A percentile compares a stretch with the other conserved stretches of the same genome.
Evolutionary conservation across 1,284 basidiomycete species (phyloP).

Genomic region (Xerocomus amazonicus): DNA sequence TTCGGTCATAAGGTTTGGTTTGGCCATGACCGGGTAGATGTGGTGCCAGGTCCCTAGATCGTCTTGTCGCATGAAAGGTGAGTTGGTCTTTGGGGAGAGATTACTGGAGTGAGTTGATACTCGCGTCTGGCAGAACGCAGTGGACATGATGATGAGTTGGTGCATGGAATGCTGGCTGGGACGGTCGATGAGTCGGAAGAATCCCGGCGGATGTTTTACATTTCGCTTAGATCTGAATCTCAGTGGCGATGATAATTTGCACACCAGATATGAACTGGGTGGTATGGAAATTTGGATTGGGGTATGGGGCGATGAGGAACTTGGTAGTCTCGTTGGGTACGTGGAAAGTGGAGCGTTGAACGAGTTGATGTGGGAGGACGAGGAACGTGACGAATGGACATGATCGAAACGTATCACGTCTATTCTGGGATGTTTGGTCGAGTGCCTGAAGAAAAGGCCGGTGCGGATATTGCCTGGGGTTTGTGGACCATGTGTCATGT

Average conservation of each 20-base stretch:
- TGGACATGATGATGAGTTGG: background rate
- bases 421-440: background rate
- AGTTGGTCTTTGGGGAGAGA: slow-evolving; percentile 8
- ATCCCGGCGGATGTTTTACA: slow-evolving; percentile 16
- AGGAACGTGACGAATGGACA: background rate
- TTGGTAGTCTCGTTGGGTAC: background rate
- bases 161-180: background rate
- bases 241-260: slow-evolving; percentile 24
- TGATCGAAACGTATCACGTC: background rate
- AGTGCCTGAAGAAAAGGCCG: background rate
- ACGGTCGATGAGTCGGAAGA: slow-evolving; percentile 10
- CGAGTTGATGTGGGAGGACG: background rate
- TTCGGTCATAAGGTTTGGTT: slow-evolving; percentile 22
- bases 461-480: background rate
- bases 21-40: slow-evolving; percentile 15
- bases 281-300: background rate
- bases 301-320: slow-evolving; percentile 4
- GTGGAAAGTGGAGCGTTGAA: background rate
- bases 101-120: background rate
- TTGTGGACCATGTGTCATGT: background rate
- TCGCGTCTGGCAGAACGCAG: background rate
- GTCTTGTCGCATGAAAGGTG: slow-evolving; percentile 15
- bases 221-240: slow-evolving; percentile 32
- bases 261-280: slow-evolving; percentile 6
- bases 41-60: slow-evolving; percentile 29